These are phyloP conservation scores for Sporobolomyces phaffii DNA, from an alignment of 768 basidiomycete species.

Conservation along the genomic window DNA sequence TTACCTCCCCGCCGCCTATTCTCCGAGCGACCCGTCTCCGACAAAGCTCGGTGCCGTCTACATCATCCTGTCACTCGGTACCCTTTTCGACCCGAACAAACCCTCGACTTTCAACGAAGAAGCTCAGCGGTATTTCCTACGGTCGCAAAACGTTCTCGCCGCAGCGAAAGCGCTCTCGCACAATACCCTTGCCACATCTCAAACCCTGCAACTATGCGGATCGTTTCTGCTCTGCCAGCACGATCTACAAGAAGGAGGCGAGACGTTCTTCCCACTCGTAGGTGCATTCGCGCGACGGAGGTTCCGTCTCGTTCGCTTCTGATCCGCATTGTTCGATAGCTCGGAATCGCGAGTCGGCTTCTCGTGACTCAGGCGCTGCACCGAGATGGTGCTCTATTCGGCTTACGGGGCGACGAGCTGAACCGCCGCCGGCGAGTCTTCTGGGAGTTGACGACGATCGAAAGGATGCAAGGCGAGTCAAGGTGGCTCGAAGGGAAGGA, in stretches of 20 bases:
- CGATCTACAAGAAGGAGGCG: slow-evolving; percentile 22
- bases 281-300: not conserved
- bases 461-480: slow-evolving; percentile 22
- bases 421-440: slow-evolving; percentile 20
- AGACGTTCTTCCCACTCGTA: slow-evolving; percentile 20
- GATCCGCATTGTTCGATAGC: not conserved
- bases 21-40: slow-evolving; percentile 36
- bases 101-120: slow-evolving; percentile 53
- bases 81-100: slow-evolving; percentile 56
- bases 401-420: slow-evolving; percentile 18
- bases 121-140: slow-evolving; percentile 54
- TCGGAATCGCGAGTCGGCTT: slow-evolving; percentile 14
- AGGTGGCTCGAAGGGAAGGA: not conserved
- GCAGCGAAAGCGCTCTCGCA: slow-evolving; percentile 49
- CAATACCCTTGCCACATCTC: slow-evolving; percentile 57
- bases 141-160: slow-evolving; percentile 11
- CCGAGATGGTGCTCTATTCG: slow-evolving; percentile 21
- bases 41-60: slow-evolving; percentile 62
- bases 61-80: slow-evolving; percentile 60
- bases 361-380: slow-evolving; percentile 26
- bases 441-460: slow-evolving; percentile 27
- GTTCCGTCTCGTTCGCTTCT: not conserved
- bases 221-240: slow-evolving; percentile 31
- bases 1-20: slow-evolving; percentile 9
- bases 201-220: slow-evolving; percentile 45